Base-by-base conservation (phyloP, 768 basidiomycete species). In the Tephrocybe sp. region DNA sequence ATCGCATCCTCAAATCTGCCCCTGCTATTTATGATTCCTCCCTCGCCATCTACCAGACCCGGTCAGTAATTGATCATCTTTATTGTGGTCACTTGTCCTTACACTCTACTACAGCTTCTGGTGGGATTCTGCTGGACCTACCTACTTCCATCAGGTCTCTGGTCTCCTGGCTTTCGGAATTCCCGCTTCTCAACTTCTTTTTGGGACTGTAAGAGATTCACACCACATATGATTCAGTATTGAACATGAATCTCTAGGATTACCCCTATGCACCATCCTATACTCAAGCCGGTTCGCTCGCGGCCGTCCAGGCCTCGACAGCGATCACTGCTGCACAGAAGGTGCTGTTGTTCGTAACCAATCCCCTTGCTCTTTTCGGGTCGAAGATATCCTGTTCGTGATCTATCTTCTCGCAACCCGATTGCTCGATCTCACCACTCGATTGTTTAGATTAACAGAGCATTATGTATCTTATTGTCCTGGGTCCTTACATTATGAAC, bases 61-160 rank as follows among this genome's bases (percentile, higher is more conserved):
- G 66, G 65, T 64, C 3, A 21, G 56, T 23, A 7, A 11, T 49
- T 21, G 9, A 8, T 16, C 0, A 21, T 29, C 4, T 47, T 5
- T 45, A 13, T 24, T 30, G 16, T 30, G 15, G 3, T n/a, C 12
- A 39, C 3, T 16, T 4, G n/a, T 2, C 24, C 45, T 21, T 27
- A 39, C 29, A 13, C 16, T 22, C 15, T 23, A 16, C 19, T 37
- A 8, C 39, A 62, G 62, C 45, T 68, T 70, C 59, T 70, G 67
- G 67, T 70, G 67, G 67, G 68, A 69, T 50, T 67, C 68, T 31
- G 68, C 68, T 21, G 68, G 69, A 25, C 68, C 69, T 6, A 70
- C 69, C 11, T 70, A 65, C 57, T 63, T 56, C 51, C 67, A 70
- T 42, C 68, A 70, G 47, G 53, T 68, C 33, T 49, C 63, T 15